Conservation (phyloP, 371 early-diverging fungal species). For the Smittium culicis region DNA sequence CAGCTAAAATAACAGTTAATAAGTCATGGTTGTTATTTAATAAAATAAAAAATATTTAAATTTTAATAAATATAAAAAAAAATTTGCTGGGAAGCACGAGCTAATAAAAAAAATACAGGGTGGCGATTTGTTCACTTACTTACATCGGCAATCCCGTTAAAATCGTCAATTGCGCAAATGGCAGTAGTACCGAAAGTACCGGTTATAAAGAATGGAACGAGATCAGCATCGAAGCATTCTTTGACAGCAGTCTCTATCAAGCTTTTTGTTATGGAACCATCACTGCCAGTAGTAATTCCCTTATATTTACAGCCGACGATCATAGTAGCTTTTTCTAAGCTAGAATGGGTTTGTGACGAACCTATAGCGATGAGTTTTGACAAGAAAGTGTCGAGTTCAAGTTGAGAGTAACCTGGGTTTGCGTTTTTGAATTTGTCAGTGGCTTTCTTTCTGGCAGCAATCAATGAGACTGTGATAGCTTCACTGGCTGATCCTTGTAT, state of each 20-base stretch:
- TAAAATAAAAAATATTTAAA: no score
- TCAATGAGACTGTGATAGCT: conserved; percentile 37
- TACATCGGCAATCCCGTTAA: conserved; percentile 35
- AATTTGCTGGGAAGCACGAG: no score
- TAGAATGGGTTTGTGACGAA: conserved; percentile 43
- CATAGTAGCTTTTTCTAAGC: no score
- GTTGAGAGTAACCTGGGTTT: conserved; percentile 13
- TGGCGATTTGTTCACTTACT: conserved; percentile 18
- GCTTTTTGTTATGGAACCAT: conserved; percentile 20
- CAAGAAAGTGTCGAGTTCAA: conserved; percentile 12
- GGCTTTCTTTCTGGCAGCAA: conserved; percentile 38
- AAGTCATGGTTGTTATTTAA: neutral
- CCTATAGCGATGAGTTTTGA: conserved; percentile 38
- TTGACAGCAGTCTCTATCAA: conserved; percentile 27
- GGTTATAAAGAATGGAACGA: conserved; percentile 41
- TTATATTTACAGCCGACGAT: conserved; percentile 30
- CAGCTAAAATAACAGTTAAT: conserved; percentile 15
- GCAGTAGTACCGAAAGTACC: conserved; percentile 47
- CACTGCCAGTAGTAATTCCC: conserved; percentile 23
- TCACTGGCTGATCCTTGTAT: conserved; percentile 48
- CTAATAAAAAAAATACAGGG: conserved; percentile 8
- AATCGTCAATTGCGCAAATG: conserved; percentile 36
- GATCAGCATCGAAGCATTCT: conserved; percentile 33
- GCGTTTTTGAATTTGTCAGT: conserved; percentile 17
- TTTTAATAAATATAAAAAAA: no score